phyloP scores from a whole-genome alignment of 2,329 filamentous ascomycete species.

The Colletotrichum kahawae region DNA sequence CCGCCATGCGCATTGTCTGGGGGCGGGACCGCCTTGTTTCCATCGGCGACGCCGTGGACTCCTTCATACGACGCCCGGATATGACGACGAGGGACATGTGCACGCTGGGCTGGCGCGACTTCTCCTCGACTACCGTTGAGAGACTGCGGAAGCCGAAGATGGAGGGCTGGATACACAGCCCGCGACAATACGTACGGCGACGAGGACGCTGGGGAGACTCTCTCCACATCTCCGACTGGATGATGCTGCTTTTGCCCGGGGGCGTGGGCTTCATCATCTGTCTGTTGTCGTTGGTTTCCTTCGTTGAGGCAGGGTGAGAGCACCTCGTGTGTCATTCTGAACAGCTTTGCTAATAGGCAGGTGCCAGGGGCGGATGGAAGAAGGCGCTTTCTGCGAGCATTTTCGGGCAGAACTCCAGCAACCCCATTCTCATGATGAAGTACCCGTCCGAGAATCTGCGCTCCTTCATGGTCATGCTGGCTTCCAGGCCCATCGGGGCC shows the following conservation, averaged over 20 bases:
- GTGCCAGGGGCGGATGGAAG: not conserved
- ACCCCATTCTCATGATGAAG: not conserved
- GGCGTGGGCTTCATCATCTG: not conserved
- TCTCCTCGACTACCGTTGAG: not conserved
- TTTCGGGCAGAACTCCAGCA: not conserved
- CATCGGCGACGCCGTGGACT: not conserved
- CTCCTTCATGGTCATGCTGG: not conserved
- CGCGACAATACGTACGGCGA: not conserved
- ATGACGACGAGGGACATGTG: not conserved
- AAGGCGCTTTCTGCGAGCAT: not conserved
- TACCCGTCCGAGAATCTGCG: not conserved
- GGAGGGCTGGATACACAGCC: not conserved
- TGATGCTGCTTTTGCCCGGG: not conserved
- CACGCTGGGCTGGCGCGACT: not conserved
- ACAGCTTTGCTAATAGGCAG: not conserved
- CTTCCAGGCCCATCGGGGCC: not conserved
- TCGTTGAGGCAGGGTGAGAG: not conserved
- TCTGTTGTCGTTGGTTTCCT: not conserved
- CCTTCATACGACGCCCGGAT: not conserved
- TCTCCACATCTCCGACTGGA: not conserved
- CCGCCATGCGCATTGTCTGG: not conserved
- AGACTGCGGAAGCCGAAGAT: not conserved
- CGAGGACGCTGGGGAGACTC: not conserved
- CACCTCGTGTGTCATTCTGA: not conserved
- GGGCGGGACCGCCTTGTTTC: not conserved